These are phyloP conservation scores for Trichoderma harzianum DNA, from an alignment of 2,329 filamentous ascomycete genomes.

Conservation along the genomic window DNA sequence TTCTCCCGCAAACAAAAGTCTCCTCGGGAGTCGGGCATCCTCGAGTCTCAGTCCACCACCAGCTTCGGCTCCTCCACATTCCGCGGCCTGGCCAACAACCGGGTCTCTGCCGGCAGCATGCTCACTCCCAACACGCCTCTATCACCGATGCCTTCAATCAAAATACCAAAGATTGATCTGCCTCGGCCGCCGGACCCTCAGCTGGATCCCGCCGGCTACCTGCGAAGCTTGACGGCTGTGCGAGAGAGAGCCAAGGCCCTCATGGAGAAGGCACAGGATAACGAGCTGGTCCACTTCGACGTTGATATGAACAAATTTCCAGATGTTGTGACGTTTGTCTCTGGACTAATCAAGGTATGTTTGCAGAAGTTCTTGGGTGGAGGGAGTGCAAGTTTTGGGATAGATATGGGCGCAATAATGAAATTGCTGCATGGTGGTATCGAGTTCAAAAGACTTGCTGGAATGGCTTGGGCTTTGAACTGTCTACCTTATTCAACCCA, in stretches of 20 bases:
- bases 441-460: background rate
- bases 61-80: constrained; percentile 52
- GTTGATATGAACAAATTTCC: constrained; percentile 82
- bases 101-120: constrained; percentile 49
- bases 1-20: constrained; percentile 55
- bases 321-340: constrained; percentile 80
- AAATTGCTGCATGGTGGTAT: background rate
- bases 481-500: background rate
- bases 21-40: constrained; percentile 40
- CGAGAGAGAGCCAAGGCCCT: constrained; percentile 74
- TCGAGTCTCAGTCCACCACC: constrained; percentile 47
- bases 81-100: constrained; percentile 44
- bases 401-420: background rate
- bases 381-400: background rate
- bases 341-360: constrained; percentile 89
- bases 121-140: constrained; percentile 44
- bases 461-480: background rate
- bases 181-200: constrained; percentile 83
- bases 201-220: constrained; percentile 83
- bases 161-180: constrained; percentile 72
- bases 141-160: constrained; percentile 49
- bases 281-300: constrained; percentile 80
- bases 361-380: background rate
- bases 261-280: constrained; percentile 70
- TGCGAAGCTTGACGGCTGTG: constrained; percentile 85